Conservation (phyloP, 2,329 filamentous ascomycete genomes). For the Calonectria honghensis region DNA sequence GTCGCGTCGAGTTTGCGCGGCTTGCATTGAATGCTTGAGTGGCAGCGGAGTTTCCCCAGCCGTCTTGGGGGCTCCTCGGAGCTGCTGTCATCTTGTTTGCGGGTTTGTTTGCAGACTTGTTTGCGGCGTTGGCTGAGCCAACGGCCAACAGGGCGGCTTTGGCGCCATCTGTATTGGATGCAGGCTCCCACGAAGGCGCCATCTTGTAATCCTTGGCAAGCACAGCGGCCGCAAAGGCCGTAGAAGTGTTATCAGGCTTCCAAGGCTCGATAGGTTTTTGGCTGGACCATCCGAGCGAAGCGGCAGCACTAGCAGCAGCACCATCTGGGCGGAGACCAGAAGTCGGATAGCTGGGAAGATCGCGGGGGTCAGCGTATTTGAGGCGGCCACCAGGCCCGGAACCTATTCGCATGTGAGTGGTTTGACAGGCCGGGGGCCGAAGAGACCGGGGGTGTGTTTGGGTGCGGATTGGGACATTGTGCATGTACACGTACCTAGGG, state of each 20-base stretch:
- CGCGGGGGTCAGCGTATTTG: slow-evolving; percentile 82
- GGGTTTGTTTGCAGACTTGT: slow-evolving; percentile 52
- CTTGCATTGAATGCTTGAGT: slow-evolving; percentile 75
- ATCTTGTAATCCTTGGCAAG: slow-evolving; percentile 66
- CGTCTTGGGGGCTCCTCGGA: slow-evolving; percentile 54
- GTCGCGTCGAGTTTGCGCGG: slow-evolving; percentile 55
- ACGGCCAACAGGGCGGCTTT: slow-evolving; percentile 83
- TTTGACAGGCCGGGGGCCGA: slow-evolving; percentile 25
- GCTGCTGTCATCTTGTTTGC: slow-evolving; percentile 21
- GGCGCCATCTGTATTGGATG: slow-evolving; percentile 79
- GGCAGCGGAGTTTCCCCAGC: slow-evolving; percentile 81
- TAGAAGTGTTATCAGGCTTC: slow-evolving; percentile 76
- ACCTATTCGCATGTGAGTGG: slow-evolving; percentile 49
- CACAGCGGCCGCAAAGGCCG: slow-evolving; percentile 67
- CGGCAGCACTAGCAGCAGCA: slow-evolving; percentile 83
- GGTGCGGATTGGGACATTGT: slow-evolving; percentile 28
- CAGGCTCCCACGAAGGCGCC: slow-evolving; percentile 75
- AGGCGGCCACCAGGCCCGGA: slow-evolving; percentile 66
- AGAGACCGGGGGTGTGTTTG: slow-evolving; percentile 32
- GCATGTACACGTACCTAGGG: slow-evolving; percentile 51
- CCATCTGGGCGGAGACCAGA: slow-evolving; percentile 74
- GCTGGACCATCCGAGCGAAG: slow-evolving; percentile 83
- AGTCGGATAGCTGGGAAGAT: slow-evolving; percentile 85
- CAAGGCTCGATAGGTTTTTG: slow-evolving; percentile 79
- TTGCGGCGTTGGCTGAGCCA: slow-evolving; percentile 58